These are phyloP conservation scores for Colletotrichum tamarilloi DNA, from an alignment of 2,329 filamentous ascomycete species.

Conservation along the genomic window DNA sequence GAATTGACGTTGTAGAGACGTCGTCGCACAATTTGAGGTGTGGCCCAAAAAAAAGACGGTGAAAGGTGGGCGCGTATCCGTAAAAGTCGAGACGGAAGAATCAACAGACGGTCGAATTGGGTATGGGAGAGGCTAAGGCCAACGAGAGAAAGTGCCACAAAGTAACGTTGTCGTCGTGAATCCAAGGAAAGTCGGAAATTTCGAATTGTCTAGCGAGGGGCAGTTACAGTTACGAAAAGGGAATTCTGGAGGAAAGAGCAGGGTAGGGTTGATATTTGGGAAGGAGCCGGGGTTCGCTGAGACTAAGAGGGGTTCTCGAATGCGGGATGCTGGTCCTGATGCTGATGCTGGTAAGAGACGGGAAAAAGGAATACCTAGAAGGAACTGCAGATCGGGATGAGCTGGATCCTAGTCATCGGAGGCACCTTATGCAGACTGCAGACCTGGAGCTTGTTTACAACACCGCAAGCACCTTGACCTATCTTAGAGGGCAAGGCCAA, in stretches of 20 bases:
- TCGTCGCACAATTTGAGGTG: not conserved
- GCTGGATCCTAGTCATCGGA: not conserved
- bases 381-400: slow-evolving; percentile 13
- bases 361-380: not conserved
- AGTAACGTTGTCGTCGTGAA: slow-evolving; percentile 20
- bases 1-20: not conserved
- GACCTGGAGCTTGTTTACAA: slow-evolving; percentile 30
- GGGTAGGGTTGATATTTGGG: not conserved
- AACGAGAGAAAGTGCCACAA: slow-evolving; percentile 12
- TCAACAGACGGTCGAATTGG: slow-evolving; percentile 26
- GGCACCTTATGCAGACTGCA: not conserved
- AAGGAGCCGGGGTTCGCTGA: slow-evolving; percentile 1
- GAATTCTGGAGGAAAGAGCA: not conserved
- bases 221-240: slow-evolving; percentile 9
- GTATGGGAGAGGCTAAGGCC: not conserved
- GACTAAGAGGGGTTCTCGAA: slow-evolving; percentile 24
- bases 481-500: not conserved
- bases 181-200: not conserved
- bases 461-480: too few species aligned
- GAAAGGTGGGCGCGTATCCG: not conserved
- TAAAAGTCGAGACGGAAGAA: not conserved
- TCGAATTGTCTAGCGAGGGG: slow-evolving; percentile 6
- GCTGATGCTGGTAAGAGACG: not conserved
- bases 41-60: not conserved
- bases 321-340: slow-evolving; percentile 1